Evolutionary conservation across 23 red algal species (phyloP).

Genomic region (Gracilaria domingensis): DNA sequence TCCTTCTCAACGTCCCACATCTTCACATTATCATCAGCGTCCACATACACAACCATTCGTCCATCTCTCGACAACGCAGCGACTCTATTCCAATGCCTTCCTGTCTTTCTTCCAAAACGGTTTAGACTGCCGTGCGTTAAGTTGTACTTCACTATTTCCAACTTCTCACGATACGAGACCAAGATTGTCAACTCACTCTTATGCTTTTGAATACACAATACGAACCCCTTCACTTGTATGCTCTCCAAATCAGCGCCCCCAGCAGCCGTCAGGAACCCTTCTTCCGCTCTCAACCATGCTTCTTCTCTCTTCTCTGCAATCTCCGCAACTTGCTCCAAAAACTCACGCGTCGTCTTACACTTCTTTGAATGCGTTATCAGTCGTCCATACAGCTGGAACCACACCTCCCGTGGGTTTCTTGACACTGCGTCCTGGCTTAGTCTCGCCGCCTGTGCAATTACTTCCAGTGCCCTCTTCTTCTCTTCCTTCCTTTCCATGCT

Average conservation of each 20-base stretch:
- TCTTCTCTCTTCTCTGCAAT: neutral
- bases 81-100: too few relatives aligned
- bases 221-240: neutral
- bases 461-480: too few relatives aligned
- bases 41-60: neutral
- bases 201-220: too few relatives aligned
- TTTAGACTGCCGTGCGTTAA: neutral
- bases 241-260: neutral
- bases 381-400: neutral
- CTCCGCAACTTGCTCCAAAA: neutral
- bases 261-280: neutral
- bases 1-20: neutral
- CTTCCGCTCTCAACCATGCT: neutral
- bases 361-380: neutral
- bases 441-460: too few relatives aligned
- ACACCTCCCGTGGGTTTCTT: neutral
- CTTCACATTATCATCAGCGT: too few relatives aligned
- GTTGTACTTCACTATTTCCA: neutral
- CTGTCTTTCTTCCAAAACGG: too few relatives aligned
- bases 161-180: too few relatives aligned
- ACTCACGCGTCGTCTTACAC: neutral
- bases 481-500: too few relatives aligned
- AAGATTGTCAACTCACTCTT: too few relatives aligned
- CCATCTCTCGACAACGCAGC: too few relatives aligned
- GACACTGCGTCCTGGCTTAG: too few relatives aligned